Conservation (phyloP, 202 grass and related monocot species). For the Hordeum pubiflorum region DNA sequence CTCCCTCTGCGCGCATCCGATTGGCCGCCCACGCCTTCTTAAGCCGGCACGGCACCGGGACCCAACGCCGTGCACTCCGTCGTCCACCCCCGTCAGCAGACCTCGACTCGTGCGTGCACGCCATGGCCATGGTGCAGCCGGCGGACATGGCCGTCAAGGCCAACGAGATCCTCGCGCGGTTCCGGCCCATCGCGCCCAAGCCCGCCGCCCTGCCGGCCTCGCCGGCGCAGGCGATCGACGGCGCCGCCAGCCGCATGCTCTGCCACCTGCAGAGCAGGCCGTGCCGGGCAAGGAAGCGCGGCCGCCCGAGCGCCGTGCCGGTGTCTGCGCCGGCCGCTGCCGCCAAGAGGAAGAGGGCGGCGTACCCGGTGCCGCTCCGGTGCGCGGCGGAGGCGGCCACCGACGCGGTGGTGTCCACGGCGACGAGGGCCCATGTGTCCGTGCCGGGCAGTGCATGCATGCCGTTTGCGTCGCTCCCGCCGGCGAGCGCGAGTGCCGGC, state of each 20-base stretch:
- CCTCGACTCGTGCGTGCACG: background rate
- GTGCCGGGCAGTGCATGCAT: conserved; percentile 21
- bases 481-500: background rate
- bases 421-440: conserved; percentile 25
- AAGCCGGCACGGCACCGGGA: background rate
- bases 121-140: conserved; percentile 56
- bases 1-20: conserved; percentile 62
- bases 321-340: background rate
- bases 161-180: conserved; percentile 84
- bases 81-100: background rate
- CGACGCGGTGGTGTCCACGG: conserved; percentile 11
- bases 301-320: conserved; percentile 31
- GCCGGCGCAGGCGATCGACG: background rate
- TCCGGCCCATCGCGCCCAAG: conserved; percentile 92
- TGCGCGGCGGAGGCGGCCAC: conserved; percentile 27
- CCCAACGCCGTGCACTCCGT: conserved; percentile 24
- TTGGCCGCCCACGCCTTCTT: conserved; percentile 56
- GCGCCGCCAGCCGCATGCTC: conserved; percentile 28
- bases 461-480: conserved; percentile 1
- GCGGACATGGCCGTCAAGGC: conserved; percentile 75
- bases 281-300: conserved; percentile 63
- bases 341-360: conserved; percentile 38
- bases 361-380: conserved; percentile 20
- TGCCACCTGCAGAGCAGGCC: conserved; percentile 55
- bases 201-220: conserved; percentile 24